Evolutionary conservation across 2,329 filamentous ascomycete genomes (phyloP), one percentile per base, ranked within the genome.

Genomic region (Beauveria australis): DNA sequence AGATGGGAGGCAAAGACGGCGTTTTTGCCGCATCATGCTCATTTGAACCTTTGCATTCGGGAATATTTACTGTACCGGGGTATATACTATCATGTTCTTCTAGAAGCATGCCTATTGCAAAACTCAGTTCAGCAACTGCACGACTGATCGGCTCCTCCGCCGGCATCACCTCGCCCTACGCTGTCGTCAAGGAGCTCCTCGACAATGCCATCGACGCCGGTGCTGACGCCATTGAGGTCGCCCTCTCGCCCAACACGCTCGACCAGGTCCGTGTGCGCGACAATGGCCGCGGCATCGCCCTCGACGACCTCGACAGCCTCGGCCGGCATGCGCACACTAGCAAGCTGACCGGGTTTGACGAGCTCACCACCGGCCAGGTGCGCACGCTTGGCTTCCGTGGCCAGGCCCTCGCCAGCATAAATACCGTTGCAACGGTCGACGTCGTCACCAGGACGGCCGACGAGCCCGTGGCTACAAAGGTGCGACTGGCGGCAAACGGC

Each of bases 161-260:
- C 65, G 78, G 80, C 51, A 79, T 92, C 54, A 77, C 80, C 5
- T 82, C 83, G 8, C 80, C 89, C 0, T 74, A 78, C 14, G 80
- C 82, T 12, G 74, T 90, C 2, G 81, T 91, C 66, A 92, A 92
- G 69, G 89, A 92, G 72, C 82, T 92, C 4, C 72, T 92, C 37
- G 89, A 92, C 66, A 92, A 93, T 71, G 80, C 88, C 48, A 79
- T 92, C 22, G 89, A 93, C 71, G 87, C 89, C 8, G 77, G 80
- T 57, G 88, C 89, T 14, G 87, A 81, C 2, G 80, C 79, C 2
- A 76, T 93, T 61, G 83, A 89, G 57, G 75, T 92, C 26, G 74
- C 83, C 30, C 76, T 91, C 16, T 82, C 87, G 4, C 67, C 78
- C 47, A 86, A 92, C 68, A 87, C 86, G 0, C 70, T 92, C 57